phyloP scores from a whole-genome alignment of 1,284 basidiomycete species.

The Mycena citricolor region DNA sequence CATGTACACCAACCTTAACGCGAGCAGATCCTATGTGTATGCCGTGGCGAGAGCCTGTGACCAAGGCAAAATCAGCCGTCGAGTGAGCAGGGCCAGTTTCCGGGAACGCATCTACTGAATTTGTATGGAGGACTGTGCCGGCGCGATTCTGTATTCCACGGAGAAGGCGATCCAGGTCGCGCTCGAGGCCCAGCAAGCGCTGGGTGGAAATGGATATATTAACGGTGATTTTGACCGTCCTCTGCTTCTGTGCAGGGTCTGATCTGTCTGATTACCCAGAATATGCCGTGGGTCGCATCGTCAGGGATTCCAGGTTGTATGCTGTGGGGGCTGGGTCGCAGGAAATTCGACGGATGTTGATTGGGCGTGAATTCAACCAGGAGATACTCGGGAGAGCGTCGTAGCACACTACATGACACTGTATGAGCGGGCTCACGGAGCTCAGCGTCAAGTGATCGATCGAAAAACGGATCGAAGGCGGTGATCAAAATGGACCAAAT shows the following conservation, averaged over 20 bases:
- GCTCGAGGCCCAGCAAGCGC: slow-evolving; percentile 86
- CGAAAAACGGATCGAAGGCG: background rate
- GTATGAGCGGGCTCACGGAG: slow-evolving; percentile 16
- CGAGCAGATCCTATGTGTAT: slow-evolving; percentile 90
- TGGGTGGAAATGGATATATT: slow-evolving; percentile 93
- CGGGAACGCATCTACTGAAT: background rate
- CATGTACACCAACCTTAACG: slow-evolving; percentile 94
- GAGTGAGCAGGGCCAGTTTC: slow-evolving; percentile 48
- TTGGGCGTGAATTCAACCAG: slow-evolving; percentile 86
- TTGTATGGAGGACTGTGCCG: slow-evolving; percentile 78
- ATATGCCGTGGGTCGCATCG: slow-evolving; percentile 82
- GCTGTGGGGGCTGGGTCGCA: slow-evolving; percentile 91
- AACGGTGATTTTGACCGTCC: slow-evolving; percentile 59
- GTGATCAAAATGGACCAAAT: slow-evolving; percentile 7
- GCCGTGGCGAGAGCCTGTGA: slow-evolving; percentile 90
- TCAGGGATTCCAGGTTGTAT: slow-evolving; percentile 85
- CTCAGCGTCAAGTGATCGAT: background rate
- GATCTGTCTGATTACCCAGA: slow-evolving; percentile 45
- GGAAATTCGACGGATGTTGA: slow-evolving; percentile 88
- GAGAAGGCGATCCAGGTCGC: slow-evolving; percentile 91
- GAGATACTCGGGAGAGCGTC: slow-evolving; percentile 45
- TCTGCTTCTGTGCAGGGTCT: background rate
- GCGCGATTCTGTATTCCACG: slow-evolving; percentile 88
- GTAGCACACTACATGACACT: slow-evolving; percentile 13
- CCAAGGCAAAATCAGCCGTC: slow-evolving; percentile 75